These are phyloP conservation scores for Cercospora sp. DNA, from an alignment of 2,329 filamentous ascomycete species.

Conservation along the genomic window DNA sequence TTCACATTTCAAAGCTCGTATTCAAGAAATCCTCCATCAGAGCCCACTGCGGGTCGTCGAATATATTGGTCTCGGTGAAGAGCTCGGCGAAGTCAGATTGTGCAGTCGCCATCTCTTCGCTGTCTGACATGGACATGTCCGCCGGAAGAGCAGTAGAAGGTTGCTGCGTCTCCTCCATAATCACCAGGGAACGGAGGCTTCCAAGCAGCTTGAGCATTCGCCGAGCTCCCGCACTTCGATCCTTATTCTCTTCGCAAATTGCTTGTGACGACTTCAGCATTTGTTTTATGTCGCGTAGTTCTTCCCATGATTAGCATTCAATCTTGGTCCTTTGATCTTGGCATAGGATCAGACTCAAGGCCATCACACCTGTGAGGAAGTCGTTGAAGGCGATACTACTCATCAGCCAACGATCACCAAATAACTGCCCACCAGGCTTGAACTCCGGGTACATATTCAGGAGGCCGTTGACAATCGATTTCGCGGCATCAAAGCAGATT, in stretches of 20 bases:
- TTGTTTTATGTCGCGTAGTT: background rate
- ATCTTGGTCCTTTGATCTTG: constrained; percentile 7
- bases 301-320: background rate
- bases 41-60: constrained; percentile 18
- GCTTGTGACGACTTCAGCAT: constrained; percentile 4
- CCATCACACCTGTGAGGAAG: constrained; percentile 48
- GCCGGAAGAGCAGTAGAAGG: background rate
- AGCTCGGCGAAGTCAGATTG: background rate
- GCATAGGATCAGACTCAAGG: constrained; percentile 46
- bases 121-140: background rate
- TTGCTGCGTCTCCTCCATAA: background rate
- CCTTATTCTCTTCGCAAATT: constrained; percentile 14
- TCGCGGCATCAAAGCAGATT: constrained; percentile 28
- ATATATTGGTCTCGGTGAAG: constrained; percentile 11
- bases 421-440: constrained; percentile 45
- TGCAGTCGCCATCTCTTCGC: background rate
- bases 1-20: constrained; percentile 14
- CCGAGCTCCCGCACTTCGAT: constrained; percentile 13
- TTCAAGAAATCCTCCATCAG: constrained; percentile 20
- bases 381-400: constrained; percentile 45
- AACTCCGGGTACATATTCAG: constrained; percentile 49
- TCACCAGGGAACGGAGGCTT: background rate
- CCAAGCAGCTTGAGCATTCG: constrained; percentile 13
- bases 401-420: constrained; percentile 45
- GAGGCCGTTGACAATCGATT: constrained; percentile 41